Evolutionary conservation across 1,284 basidiomycete species (phyloP).

Genomic region (Trichosporon faecale): DNA sequence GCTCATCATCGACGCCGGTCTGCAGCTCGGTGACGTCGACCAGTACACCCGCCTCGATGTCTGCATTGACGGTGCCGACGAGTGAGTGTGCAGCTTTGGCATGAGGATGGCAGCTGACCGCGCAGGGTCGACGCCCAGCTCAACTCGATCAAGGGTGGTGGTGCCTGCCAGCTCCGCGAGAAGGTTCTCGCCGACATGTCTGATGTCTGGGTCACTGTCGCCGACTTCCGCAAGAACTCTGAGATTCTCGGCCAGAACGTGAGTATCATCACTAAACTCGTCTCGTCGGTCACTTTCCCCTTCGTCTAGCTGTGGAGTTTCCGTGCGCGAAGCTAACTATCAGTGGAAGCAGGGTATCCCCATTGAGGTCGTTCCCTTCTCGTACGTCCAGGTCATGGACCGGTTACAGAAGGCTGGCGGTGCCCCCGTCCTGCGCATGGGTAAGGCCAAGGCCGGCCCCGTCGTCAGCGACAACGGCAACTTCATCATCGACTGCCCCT

Average conservation of each 20-base stretch:
- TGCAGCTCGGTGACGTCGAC: slow-evolving; percentile 87
- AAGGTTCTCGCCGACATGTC: slow-evolving; percentile 97
- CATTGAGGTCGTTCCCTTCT: slow-evolving; percentile 94
- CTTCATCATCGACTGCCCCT: slow-evolving; percentile 91
- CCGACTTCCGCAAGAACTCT: slow-evolving; percentile 92
- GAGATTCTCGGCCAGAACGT: slow-evolving; percentile 77
- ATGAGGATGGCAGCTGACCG: background rate
- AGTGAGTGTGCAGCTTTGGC: slow-evolving; percentile 59
- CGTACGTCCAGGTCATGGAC: slow-evolving; percentile 80
- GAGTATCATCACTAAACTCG: slow-evolving; percentile 41
- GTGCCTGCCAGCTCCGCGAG: slow-evolving; percentile 93
- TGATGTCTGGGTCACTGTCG: slow-evolving; percentile 90
- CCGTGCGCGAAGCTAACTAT: background rate
- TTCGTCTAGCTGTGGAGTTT: background rate
- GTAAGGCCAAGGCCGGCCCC: slow-evolving; percentile 63
- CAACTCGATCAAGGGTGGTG: slow-evolving; percentile 97
- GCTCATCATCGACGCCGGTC: slow-evolving; percentile 76
- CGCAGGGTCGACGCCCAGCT: slow-evolving; percentile 79
- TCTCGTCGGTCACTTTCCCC: no score
- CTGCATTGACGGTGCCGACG: slow-evolving; percentile 95
- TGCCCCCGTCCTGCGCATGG: slow-evolving; percentile 71
- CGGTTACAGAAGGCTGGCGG: slow-evolving; percentile 59
- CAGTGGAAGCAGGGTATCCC: slow-evolving; percentile 88
- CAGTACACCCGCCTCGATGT: slow-evolving; percentile 88
- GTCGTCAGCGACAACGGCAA: slow-evolving; percentile 96